Base-by-base conservation (phyloP, 805 yeast genomes). In the Maudiozyma saulgeensis region DNA sequence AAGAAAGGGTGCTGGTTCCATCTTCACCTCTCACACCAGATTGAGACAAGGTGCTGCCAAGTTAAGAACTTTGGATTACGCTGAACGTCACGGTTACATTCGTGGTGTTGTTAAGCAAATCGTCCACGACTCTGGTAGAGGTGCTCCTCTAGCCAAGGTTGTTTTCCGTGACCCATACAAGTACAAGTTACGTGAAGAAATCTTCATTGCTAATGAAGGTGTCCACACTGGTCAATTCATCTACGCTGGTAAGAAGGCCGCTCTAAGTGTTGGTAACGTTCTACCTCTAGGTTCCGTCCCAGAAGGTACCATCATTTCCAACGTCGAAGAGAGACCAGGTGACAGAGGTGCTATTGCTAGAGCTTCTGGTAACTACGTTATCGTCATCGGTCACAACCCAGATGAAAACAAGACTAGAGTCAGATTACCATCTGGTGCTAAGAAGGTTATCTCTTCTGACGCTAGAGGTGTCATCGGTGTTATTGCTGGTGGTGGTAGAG, bases 1-100 rank as follows among this genome's bases (percentile, higher is more conserved):
- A 85, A 90, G 99, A 89, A 93, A 93, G 82, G 98, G 98, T 86
- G 96, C 96, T 78, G 98, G 99, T 75, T 91, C 98, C 71, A 89
- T 93, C 84, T 93, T 93, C 89, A 85, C 95, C 75, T 84, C 99
- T 71, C 96, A 91, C 93, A 91, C 98, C 83, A 91, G 98, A 80
- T 87, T 93, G 78, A 89, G 99, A 87, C 87, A 93, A 81, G 99
- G 99, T 77, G 98, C 99, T 75, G 99, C 99, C 74, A 91, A 91
- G 87, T 84, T 91, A 76, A 88, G 99, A 85, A 86, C 96, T 74
- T 84, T 91, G 75, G 98, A 93, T 79, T 91, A 82, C 71, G 95
- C 98, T 76, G 99, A 93, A 82, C 91, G 96, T 76, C 96, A 91
- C 77, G 99, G 99, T 73, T 93, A 93, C 90, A 84, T 91, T 71